These are phyloP conservation scores for Venturia aucupariae DNA, from an alignment of 2,329 filamentous ascomycete genomes.

Conservation along the genomic window DNA sequence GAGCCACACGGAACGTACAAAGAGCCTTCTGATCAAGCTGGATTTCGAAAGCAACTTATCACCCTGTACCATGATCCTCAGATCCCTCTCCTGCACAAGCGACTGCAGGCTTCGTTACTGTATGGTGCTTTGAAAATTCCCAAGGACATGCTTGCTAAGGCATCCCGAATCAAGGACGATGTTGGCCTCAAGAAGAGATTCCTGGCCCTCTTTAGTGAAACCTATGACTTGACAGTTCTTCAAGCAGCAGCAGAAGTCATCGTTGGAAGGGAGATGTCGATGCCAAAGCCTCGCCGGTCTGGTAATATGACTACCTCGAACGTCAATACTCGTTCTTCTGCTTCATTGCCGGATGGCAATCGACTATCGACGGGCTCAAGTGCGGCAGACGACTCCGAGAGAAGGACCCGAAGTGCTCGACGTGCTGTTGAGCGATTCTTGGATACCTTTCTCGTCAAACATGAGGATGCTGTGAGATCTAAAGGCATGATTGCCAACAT, in stretches of 20 bases:
- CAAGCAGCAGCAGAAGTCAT: conserved; percentile 48
- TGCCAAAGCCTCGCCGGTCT: conserved; percentile 18
- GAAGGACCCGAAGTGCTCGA: conserved; percentile 28
- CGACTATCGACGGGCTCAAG: conserved; percentile 25
- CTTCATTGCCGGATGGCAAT: conserved; percentile 4
- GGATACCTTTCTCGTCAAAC: conserved; percentile 48
- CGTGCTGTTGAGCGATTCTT: conserved; percentile 44
- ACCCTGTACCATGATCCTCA: conserved; percentile 43
- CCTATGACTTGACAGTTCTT: conserved; percentile 45
- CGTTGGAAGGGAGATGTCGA: conserved; percentile 43
- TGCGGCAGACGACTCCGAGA: conserved; percentile 28
- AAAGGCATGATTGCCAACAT: conserved; percentile 31
- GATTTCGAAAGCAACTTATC: conserved; percentile 41
- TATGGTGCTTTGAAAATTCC: conserved; percentile 50
- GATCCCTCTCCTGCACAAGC: conserved; percentile 44
- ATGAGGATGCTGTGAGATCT: conserved; percentile 43
- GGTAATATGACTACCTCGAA: neutral
- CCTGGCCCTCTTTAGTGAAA: conserved; percentile 47
- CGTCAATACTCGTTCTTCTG: neutral
- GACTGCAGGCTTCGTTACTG: conserved; percentile 48
- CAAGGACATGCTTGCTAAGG: conserved; percentile 39
- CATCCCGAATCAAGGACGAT: conserved; percentile 43
- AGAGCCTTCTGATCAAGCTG: conserved; percentile 16
- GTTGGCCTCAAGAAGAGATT: conserved; percentile 49
- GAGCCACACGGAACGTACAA: conserved; percentile 28